Conservation (phyloP, 257 asterid genomes). For the Rauvolfia tetraphylla region DNA sequence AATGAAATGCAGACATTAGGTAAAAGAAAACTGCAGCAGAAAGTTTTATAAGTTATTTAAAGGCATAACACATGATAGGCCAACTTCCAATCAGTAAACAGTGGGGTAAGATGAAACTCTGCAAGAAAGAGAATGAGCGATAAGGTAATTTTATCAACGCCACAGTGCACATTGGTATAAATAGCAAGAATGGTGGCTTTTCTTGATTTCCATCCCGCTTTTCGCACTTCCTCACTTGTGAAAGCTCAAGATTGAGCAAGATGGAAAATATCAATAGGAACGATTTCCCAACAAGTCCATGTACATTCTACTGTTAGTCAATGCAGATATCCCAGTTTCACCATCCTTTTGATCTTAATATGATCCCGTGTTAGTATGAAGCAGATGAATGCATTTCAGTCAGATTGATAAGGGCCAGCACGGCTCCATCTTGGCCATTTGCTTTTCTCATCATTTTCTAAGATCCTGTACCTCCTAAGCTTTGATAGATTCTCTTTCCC, state of each 20-base stretch:
- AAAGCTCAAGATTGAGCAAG: neutral
- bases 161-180: neutral
- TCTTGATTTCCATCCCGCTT: neutral
- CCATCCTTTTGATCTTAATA: neutral
- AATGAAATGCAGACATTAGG: neutral
- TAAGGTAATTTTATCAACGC: neutral
- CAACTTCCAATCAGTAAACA: no score
- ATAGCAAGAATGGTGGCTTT: neutral
- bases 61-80: neutral
- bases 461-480: neutral
- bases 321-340: neutral
- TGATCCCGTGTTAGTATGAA: no score
- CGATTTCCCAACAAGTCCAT: neutral
- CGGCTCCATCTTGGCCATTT: neutral
- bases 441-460: neutral
- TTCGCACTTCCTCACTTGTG: neutral
- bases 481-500: neutral
- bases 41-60: neutral
- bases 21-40: neutral
- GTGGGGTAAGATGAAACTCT: neutral
- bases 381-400: neutral
- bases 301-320: neutral
- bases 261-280: neutral
- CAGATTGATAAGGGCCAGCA: neutral
- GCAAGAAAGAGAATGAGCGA: neutral